phyloP scores from a whole-genome alignment of 208 protist genomes.

The Trypanosoma conorhini region DNA sequence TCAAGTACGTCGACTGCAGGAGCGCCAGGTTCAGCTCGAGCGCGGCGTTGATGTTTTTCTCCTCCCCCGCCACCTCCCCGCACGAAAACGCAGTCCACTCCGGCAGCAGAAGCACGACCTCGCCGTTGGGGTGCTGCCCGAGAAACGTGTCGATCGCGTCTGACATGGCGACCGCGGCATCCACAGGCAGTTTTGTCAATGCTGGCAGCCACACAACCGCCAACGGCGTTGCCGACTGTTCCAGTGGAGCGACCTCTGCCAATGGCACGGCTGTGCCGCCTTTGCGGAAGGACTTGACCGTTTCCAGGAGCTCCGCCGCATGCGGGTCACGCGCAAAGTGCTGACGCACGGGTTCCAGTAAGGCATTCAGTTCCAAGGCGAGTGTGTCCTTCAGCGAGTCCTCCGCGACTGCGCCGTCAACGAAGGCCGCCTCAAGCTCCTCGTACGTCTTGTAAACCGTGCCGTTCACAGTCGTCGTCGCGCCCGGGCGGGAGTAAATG shows the following conservation, averaged over 20 bases:
- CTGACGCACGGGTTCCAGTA: slow-evolving; percentile 94
- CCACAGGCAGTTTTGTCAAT: slow-evolving; percentile 54
- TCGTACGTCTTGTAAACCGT: slow-evolving; percentile 71
- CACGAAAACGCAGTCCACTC: slow-evolving; percentile 82
- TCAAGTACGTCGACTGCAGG: slow-evolving; percentile 57
- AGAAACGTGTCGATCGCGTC: slow-evolving; percentile 50
- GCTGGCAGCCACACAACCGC: slow-evolving; percentile 78
- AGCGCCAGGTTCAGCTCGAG: slow-evolving; percentile 66
- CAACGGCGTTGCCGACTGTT: slow-evolving; percentile 41
- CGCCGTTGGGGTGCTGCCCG: slow-evolving; percentile 43
- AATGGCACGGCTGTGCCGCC: slow-evolving; percentile 20
- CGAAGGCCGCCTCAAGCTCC: slow-evolving; percentile 79
- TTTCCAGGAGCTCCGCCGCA: slow-evolving; percentile 85
- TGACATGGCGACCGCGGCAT: slow-evolving; percentile 57
- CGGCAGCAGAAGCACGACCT: slow-evolving; percentile 66
- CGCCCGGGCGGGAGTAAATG: slow-evolving; percentile 76
- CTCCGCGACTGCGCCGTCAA: slow-evolving; percentile 65
- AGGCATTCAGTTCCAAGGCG: slow-evolving; percentile 81
- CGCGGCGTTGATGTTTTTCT: slow-evolving; percentile 77
- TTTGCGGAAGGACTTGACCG: slow-evolving; percentile 87
- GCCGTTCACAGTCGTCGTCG: slow-evolving; percentile 45
- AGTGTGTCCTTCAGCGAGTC: slow-evolving; percentile 86
- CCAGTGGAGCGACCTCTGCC: slow-evolving; percentile 2
- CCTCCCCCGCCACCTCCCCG: slow-evolving; percentile 71
- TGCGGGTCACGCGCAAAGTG: slow-evolving; percentile 91